Conservation (phyloP, 75 land plant genomes). For the Selaginella tamariscina region DNA sequence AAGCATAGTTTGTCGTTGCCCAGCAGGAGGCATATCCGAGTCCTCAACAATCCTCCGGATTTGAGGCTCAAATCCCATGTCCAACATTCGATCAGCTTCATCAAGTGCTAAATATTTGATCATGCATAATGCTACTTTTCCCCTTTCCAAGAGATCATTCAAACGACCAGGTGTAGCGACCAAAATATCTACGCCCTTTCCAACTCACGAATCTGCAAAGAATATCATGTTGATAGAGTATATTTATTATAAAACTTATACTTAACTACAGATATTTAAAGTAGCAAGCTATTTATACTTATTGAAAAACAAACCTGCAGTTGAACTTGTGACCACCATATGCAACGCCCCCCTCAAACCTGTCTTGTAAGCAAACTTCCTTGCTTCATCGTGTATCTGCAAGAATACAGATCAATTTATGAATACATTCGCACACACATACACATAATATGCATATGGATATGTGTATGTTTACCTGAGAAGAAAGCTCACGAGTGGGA, state of each 20-base stretch:
- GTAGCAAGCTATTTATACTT: no score
- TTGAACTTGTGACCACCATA: conserved; percentile 67
- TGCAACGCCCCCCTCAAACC: conserved; percentile 60
- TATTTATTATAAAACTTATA: no score
- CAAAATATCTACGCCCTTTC: conserved; percentile 56
- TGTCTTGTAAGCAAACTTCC: conserved; percentile 67
- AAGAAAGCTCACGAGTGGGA: conserved; percentile 71
- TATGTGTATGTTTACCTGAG: conserved; percentile 33
- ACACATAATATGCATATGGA: not conserved
- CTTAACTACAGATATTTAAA: no score
- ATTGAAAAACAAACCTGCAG: conserved; percentile 46
- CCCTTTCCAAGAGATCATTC: conserved; percentile 45
- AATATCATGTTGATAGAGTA: no score
- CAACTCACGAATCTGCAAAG: conserved; percentile 31
- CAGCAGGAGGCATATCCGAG: conserved; percentile 45
- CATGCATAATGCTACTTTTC: conserved; percentile 32
- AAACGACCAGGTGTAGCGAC: conserved; percentile 63
- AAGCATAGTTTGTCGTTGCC: conserved; percentile 48
- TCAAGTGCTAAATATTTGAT: conserved; percentile 42
- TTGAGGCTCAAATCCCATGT: conserved; percentile 67
- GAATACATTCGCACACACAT: not conserved
- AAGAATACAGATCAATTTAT: not conserved
- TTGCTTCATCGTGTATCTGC: conserved; percentile 78
- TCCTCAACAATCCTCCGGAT: conserved; percentile 43
- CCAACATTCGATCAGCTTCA: conserved; percentile 67